phyloP scores from a whole-genome alignment of 2,329 filamentous ascomycete genomes.

The Cytospora mali region DNA sequence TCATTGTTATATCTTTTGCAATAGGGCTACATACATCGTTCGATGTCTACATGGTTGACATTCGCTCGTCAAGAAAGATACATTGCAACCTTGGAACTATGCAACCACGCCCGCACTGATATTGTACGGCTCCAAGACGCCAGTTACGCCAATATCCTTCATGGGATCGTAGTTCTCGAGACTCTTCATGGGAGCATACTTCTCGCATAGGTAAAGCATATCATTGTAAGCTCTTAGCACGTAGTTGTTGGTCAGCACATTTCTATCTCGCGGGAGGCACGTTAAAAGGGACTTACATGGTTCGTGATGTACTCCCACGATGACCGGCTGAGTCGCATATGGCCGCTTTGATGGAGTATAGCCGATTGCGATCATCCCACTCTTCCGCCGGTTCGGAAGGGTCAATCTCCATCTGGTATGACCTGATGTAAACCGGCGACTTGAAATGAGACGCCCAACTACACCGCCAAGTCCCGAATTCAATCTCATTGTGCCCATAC shows the following conservation, averaged over 20 bases:
- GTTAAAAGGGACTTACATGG: slow-evolving; percentile 5
- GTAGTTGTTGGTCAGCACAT: not conserved
- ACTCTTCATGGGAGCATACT: not conserved
- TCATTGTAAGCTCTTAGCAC: not conserved
- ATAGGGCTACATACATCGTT: too few species aligned
- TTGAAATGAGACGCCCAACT: slow-evolving; percentile 25
- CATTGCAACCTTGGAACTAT: too few species aligned
- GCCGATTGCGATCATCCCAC: slow-evolving; percentile 12
- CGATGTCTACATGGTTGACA: too few species aligned
- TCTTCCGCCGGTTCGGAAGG: slow-evolving; percentile 14
- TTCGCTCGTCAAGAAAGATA: too few species aligned
- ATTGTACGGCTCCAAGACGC: not conserved
- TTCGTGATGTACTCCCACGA: slow-evolving; percentile 6
- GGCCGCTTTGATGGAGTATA: slow-evolving; percentile 9
- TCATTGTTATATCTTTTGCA: too few species aligned
- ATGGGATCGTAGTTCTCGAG: not conserved
- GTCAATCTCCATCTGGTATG: slow-evolving; percentile 3
- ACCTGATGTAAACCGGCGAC: not conserved
- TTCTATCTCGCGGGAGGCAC: too few species aligned
- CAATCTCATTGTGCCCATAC: slow-evolving; percentile 19
- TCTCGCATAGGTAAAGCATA: slow-evolving; percentile 10
- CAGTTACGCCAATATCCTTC: slow-evolving; percentile 1
- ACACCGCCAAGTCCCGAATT: slow-evolving; percentile 14
- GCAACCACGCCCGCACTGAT: slow-evolving; percentile 3
- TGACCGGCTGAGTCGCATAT: slow-evolving; percentile 8